Evolutionary conservation across 164 flowering plant species (phyloP), one percentile per base, ranked within the genome.

Genomic region (Sextonia rubra): DNA sequence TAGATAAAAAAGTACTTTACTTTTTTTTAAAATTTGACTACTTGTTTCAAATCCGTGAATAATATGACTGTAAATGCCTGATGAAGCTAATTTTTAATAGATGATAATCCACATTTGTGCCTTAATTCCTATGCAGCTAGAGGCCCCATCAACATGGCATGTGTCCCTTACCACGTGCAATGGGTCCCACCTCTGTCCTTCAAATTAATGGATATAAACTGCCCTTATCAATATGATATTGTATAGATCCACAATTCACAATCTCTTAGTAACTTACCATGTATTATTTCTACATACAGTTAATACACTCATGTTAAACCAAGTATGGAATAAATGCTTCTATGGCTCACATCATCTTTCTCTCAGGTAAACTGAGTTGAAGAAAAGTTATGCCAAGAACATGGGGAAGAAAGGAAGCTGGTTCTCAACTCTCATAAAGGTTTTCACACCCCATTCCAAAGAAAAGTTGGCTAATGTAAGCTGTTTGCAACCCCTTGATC

Each of bases 391-490:
- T 89, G 90, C 83, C 78, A 67, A 76, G 73, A 76, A 70, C 44
- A 92, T 92, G 97, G 94, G 93, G 32, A 89, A 85, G 89, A 86
- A 75, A 80, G 90, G 89, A 56, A 86, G 88, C 78, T 93, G 98
- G 99, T 83, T 93, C 78, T 86, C 98, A 70, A 94, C 97, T 60
- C 87, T 95, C 78, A 95, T 89, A 77, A 88, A 83, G 85, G 94
- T 85, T 47, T 93, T 93, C 71, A 70, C 78, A 48, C 85, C 88
- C 76, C 80, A 74, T 77, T 82, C 99, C 73, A 89, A 91, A 76
- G 91, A 89, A 62, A 93, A 89, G 76, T 73, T 83, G 69, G 73
- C 29, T 65, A 81, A 83, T 77, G 94, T 90, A 85, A 85, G 88
- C 77, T 15, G 26, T 22, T n/a, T 20, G 20, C 17, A 68, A 3